Conservation (phyloP, 225 moss, liverwort and hornwort genomes). For the Antitrichia curtipendula region DNA sequence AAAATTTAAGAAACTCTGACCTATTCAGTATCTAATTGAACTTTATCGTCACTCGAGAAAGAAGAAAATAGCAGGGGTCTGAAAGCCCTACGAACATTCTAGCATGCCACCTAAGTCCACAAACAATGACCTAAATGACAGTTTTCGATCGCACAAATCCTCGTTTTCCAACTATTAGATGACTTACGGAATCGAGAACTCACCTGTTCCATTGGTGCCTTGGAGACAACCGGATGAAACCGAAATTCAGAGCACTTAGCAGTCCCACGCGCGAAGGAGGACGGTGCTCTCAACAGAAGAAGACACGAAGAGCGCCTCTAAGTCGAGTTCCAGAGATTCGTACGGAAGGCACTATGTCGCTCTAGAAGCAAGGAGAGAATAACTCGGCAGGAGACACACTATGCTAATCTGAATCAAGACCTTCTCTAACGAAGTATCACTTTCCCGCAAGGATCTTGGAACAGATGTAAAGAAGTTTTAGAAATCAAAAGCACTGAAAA, state of each 20-base stretch:
- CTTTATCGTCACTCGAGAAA: background rate
- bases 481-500: background rate
- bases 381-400: background rate
- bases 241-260: background rate
- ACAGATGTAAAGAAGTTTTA: background rate
- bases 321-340: background rate
- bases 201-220: constrained; percentile 31
- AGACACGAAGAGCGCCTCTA: constrained; percentile 3
- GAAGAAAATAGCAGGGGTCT: background rate
- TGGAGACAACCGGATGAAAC: background rate
- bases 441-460: background rate
- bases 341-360: background rate
- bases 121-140: background rate
- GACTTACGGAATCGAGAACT: background rate
- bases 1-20: background rate
- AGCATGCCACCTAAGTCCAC: background rate
- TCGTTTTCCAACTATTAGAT: background rate
- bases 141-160: background rate
- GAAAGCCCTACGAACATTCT: background rate
- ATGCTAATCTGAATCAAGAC: background rate
- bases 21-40: background rate
- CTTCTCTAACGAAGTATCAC: background rate
- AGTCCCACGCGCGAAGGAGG: background rate
- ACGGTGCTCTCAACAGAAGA: background rate
- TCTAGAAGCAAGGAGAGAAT: background rate